Evolutionary conservation across 2,329 filamentous ascomycete genomes (phyloP), one percentile per base, ranked within the genome.

Genomic region (Monosporascus ibericus): DNA sequence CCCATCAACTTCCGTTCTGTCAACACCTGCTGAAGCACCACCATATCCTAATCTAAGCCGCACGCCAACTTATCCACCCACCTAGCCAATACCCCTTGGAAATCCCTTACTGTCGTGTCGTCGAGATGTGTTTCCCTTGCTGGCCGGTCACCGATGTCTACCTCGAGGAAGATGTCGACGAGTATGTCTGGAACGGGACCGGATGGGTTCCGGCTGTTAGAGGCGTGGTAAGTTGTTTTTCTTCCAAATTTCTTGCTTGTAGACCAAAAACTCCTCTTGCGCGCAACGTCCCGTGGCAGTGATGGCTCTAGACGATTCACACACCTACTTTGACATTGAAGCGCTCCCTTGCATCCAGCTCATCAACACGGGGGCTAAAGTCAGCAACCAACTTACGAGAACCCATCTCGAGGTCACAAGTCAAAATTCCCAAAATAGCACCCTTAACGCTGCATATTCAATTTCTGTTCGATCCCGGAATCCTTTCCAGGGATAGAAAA

Each of bases 121-220:
- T 34, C 60, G 66, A 48, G 6, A 81, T 82, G 78, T 82, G 79
- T 60, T 60, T 80, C n/a, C 72, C 75, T 5, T 79, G 76, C 60
- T 80, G 79, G 65, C 72, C 77, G 0, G 75, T 73, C 47, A 65
- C 68, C 63, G 75, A 78, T 63, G 54, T 78, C 64, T 70, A 75
- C 63, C 63, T 73, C 55, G 75, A 80, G 54, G 72, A 75, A 34
- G 71, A 75, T 54, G 52, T 54, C 5, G 48, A 53, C 17, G 34
- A 61, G 36, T 68, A 65, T 37, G 58, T 63, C 8, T 68, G 64
- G 65, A 52, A 68, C 52, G 66, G 62, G 46, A 44, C 50, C 8
- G 58, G 51, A 48, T 67, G 65, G 65, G 42, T 64, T 47, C 56
- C 58, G 9, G 55, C 55, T 3, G 30, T 58, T 11, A 47, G 58